Percentiles rank a stretch among this genome's conserved stretches.
These are phyloP conservation scores for Nakaseomyces bracarensis DNA, from an alignment of 1,139 yeast species.

Conservation along the genomic window DNA sequence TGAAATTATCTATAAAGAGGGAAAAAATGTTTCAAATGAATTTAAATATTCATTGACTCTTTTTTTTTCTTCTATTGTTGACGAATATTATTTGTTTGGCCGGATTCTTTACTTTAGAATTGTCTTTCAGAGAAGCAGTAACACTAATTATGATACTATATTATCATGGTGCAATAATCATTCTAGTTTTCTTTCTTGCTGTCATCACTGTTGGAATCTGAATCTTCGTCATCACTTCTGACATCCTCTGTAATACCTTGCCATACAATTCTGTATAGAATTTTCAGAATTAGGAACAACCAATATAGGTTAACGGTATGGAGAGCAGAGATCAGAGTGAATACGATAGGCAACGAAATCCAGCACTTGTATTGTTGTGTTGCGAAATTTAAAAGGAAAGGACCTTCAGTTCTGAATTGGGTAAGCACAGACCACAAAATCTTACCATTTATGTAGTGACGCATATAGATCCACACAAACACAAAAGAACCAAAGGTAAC, in stretches of 20 bases:
- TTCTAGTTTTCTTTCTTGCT: slow-evolving; percentile 20
- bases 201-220: slow-evolving; percentile 38
- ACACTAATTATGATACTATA: no score
- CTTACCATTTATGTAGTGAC: slow-evolving; percentile 71
- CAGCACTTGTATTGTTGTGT: slow-evolving; percentile 91
- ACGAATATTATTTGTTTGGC: slow-evolving; percentile 5
- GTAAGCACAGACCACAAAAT: slow-evolving; percentile 80
- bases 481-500: slow-evolving; percentile 62
- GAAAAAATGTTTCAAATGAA: neutral
- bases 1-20: neutral
- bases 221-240: slow-evolving; percentile 71
- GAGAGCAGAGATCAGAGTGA: slow-evolving; percentile 60
- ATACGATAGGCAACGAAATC: slow-evolving; percentile 84
- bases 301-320: slow-evolving; percentile 80
- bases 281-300: slow-evolving; percentile 71
- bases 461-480: slow-evolving; percentile 70
- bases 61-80: neutral
- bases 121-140: no score
- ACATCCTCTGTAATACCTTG: slow-evolving; percentile 59
- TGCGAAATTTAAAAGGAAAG: slow-evolving; percentile 69
- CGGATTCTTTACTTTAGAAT: neutral
- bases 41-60: neutral
- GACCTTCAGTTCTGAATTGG: slow-evolving; percentile 75
- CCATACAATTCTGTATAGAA: slow-evolving; percentile 51
- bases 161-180: neutral